Conservation (phyloP, 2,329 filamentous ascomycete genomes). For the Zymoseptoria crescenta region DNA sequence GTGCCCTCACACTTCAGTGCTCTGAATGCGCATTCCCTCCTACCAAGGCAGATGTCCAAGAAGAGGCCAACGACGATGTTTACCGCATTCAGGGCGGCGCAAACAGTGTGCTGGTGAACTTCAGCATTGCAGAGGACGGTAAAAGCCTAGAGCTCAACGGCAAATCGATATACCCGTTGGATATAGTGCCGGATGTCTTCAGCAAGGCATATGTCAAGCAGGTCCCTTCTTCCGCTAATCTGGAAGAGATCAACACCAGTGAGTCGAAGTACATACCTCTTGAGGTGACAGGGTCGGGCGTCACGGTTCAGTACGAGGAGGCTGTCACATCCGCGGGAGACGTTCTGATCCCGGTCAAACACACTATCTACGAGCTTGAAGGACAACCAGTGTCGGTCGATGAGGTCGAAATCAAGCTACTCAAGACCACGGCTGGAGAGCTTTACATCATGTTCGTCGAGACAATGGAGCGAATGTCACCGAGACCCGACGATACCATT, state of each 20-base stretch:
- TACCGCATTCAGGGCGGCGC: constrained; percentile 27
- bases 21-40: constrained; percentile 44
- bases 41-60: constrained; percentile 21
- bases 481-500: constrained; percentile 5
- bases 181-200: constrained; percentile 7
- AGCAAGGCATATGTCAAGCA: constrained; percentile 20
- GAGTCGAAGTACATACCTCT: constrained; percentile 30
- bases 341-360: constrained; percentile 46
- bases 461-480: not conserved
- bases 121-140: constrained; percentile 43
- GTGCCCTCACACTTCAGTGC: constrained; percentile 46
- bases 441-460: constrained; percentile 44
- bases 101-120: constrained; percentile 40
- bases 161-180: constrained; percentile 49
- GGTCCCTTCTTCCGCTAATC: constrained; percentile 17
- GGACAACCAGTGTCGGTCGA: constrained; percentile 44
- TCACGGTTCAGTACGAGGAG: constrained; percentile 34
- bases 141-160: constrained; percentile 50
- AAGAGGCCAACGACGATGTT: constrained; percentile 18
- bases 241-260: constrained; percentile 19
- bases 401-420: constrained; percentile 52
- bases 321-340: constrained; percentile 46
- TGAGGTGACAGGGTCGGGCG: constrained; percentile 23
- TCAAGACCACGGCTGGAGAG: constrained; percentile 50
- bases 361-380: constrained; percentile 55